Base-by-base conservation (phyloP, 441 rosid species). In the Dalechampia spathulata region DNA sequence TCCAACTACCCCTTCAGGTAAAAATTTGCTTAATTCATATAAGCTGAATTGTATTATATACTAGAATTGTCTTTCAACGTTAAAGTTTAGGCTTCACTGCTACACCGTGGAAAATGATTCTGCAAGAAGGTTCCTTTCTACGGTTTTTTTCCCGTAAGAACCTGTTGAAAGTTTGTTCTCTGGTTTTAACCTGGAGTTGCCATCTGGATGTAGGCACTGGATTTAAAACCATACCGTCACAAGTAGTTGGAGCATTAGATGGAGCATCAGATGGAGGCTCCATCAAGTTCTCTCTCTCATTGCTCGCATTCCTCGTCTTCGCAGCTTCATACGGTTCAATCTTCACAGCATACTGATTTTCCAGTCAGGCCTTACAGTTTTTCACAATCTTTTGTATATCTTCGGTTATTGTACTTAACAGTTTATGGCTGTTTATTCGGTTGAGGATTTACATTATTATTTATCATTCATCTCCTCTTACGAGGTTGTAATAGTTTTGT, bases 191-290 rank as follows among this genome's bases (percentile, higher is more conserved):
- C 23, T 40, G n/a, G n/a, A n/a, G 25, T 6, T 44, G 26, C 19
- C 25, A 0, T 49, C 34, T 41, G 21, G 52, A 34, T 52, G 55
- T 16, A n/a, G n/a, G 85, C 66, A 66, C 60, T 45, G 93, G 86
- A 73, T 85, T 93, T 0, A 81, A 75, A 73, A 78, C 75, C 0
- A 74, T 74, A 72, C 97, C 97, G 6, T 75, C 81, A 49, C 79
- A 83, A 16, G 71, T 70, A 40, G 74, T 63, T n/a, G n/a, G n/a
- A n/a, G n/a, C n/a, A n/a, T n/a, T n/a, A 62, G 71, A 54, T 25
- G 78, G 85, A 38, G 55, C 82, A 55, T 82, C 96, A 1, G 79
- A 75, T 57, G 95, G 83, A 61, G 81, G 75, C 85, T 73, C 76
- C 55, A 60, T 60, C 65, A 80, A 72, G 62, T 55, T 79, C 60